Evolutionary conservation across 495 filamentous ascomycete species (phyloP).

Genomic region (Cryomyces minteri): DNA sequence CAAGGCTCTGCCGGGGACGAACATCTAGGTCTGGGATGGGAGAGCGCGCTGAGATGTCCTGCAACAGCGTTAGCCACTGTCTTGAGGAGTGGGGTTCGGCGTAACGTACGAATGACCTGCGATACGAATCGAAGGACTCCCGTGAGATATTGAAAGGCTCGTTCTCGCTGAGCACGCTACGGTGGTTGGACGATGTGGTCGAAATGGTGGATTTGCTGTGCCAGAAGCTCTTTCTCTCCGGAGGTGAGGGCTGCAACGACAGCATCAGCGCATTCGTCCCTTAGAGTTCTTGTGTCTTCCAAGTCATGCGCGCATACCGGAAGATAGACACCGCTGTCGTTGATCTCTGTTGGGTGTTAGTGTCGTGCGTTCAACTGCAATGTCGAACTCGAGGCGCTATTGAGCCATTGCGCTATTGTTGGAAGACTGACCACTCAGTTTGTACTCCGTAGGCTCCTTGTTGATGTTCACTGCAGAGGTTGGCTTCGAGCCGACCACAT

Average conservation of each 20-base stretch:
- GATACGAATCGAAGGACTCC: slow-evolving; percentile 95
- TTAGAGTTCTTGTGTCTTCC: no score
- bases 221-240: slow-evolving; percentile 70
- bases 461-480: slow-evolving; percentile 12
- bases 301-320: slow-evolving; percentile 36
- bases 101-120: slow-evolving; percentile 73
- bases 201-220: slow-evolving; percentile 44
- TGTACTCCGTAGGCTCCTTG: slow-evolving; percentile 20
- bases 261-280: slow-evolving; percentile 6
- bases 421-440: slow-evolving; percentile 19
- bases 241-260: slow-evolving; percentile 57
- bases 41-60: slow-evolving; percentile 89
- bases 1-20: slow-evolving; percentile 57
- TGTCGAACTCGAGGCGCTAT: no score
- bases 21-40: slow-evolving; percentile 43
- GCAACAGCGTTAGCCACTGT: slow-evolving; percentile 4
- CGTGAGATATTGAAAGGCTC: slow-evolving; percentile 94
- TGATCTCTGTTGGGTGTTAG: slow-evolving; percentile 48
- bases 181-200: slow-evolving; percentile 45
- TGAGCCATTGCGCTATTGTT: no score
- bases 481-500: slow-evolving; percentile 7
- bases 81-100: not conserved
- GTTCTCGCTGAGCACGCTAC: slow-evolving; percentile 47
- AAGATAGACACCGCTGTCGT: slow-evolving; percentile 91
- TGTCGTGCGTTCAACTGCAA: not conserved